Percentiles rank a stretch among this genome's conserved stretches.
Evolutionary conservation across 73 alveolate species (phyloP).

Genomic region (Paramecium bursaria): DNA sequence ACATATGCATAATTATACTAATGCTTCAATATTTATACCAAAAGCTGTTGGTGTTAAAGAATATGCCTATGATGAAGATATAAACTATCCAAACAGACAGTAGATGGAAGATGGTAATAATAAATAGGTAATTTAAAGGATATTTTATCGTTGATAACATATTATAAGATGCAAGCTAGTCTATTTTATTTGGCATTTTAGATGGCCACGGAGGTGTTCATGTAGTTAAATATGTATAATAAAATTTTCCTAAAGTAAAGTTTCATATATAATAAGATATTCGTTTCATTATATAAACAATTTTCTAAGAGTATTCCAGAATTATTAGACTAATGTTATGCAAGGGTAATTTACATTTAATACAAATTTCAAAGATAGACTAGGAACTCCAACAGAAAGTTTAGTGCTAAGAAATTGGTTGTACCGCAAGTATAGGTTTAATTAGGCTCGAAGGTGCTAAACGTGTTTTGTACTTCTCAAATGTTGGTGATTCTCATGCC

Average conservation of each 20-base stretch:
- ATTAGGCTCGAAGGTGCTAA: constrained; percentile 80
- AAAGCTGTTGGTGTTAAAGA: constrained; percentile 70
- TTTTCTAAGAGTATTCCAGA: not conserved
- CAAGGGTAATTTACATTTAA: not conserved
- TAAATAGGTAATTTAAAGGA: not conserved
- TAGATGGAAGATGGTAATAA: constrained; percentile 68
- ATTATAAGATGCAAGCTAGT: constrained; percentile 67
- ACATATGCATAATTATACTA: not conserved
- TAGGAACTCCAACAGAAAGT: constrained; percentile 18
- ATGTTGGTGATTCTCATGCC: constrained; percentile 83
- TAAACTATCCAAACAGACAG: constrained; percentile 49
- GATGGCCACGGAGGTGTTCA: constrained; percentile 71
- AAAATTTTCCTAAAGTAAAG: constrained; percentile 65
- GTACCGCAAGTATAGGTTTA: constrained; percentile 81
- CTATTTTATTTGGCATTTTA: constrained; percentile 65
- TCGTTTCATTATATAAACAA: constrained; percentile 38
- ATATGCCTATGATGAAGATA: constrained; percentile 71
- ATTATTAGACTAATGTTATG: constrained; percentile 18
- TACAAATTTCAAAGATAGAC: not conserved
- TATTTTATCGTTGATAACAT: constrained; percentile 63
- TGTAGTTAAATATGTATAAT: constrained; percentile 59
- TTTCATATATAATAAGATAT: constrained; percentile 19
- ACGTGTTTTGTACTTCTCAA: constrained; percentile 78
- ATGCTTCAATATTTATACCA: constrained; percentile 55
- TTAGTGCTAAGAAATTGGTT: constrained; percentile 74